These are phyloP conservation scores for Porogramme epimiltina DNA, from an alignment of 1,284 basidiomycete genomes.

Conservation along the genomic window DNA sequence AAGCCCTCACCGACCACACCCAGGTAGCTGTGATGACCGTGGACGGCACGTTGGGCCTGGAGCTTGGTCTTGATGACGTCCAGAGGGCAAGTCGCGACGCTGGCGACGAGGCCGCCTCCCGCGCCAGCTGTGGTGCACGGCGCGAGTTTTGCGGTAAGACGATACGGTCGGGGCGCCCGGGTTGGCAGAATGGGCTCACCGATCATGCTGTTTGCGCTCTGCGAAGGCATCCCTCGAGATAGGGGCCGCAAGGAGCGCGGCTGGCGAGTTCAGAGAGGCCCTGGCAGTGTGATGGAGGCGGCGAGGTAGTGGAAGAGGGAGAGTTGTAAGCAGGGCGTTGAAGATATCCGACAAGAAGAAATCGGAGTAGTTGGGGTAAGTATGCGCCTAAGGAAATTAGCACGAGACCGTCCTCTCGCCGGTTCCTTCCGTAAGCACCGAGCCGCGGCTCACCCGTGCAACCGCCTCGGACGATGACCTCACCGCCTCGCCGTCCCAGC, in stretches of 20 bases:
- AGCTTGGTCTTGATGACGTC: slow-evolving; percentile 98
- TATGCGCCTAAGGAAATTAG: not conserved
- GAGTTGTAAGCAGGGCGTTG: slow-evolving; percentile 1
- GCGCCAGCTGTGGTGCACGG: slow-evolving; percentile 65
- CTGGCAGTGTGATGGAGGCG: slow-evolving; percentile 8
- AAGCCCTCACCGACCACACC: slow-evolving; percentile 69
- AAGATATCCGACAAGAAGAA: not conserved
- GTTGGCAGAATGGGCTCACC: slow-evolving; percentile 38
- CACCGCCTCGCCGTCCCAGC: not conserved
- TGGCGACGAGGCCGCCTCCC: slow-evolving; percentile 87
- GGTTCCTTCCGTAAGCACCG: slow-evolving; percentile 9
- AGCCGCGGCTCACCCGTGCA: not conserved
- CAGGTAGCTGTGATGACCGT: slow-evolving; percentile 70
- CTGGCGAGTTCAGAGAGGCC: slow-evolving; percentile 5
- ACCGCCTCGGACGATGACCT: not conserved
- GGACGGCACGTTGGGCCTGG: slow-evolving; percentile 82
- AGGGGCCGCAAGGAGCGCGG: slow-evolving; percentile 51
- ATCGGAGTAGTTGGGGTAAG: slow-evolving; percentile 2
- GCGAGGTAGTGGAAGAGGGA: not conserved
- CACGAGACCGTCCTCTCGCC: not conserved
- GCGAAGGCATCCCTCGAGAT: slow-evolving; percentile 63
- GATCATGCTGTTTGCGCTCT: slow-evolving; percentile 77
- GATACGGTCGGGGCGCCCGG: not conserved
- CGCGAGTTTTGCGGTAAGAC: slow-evolving; percentile 12
- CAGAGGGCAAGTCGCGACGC: slow-evolving; percentile 94